phyloP scores from a whole-genome alignment of 768 basidiomycete genomes.

The Lyophyllum shimeji region DNA sequence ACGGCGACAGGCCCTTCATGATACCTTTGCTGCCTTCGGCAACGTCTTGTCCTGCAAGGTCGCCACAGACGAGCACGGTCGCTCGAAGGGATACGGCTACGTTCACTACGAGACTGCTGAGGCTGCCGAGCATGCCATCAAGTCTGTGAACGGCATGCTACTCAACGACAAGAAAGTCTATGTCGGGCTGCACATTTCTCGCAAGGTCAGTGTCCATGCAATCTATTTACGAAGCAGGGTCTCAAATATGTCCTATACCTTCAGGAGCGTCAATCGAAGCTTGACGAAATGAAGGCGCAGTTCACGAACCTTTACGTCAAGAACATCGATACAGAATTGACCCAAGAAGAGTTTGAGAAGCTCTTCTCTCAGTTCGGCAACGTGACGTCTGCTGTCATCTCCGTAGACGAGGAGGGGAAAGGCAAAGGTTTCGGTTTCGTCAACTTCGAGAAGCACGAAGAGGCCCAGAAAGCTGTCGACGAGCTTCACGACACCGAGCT shows the following conservation, averaged over 20 bases:
- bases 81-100: conserved; percentile 96
- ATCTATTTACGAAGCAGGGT: not conserved
- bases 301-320: conserved; percentile 99
- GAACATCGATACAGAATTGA: conserved; percentile 85
- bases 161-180: conserved; percentile 99
- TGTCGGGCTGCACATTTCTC: conserved; percentile 95
- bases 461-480: conserved; percentile 89
- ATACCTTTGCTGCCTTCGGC: conserved; percentile 98
- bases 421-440: conserved; percentile 99
- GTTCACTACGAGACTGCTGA: conserved; percentile 99
- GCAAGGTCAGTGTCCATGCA: conserved; percentile 60
- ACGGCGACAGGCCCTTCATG: conserved; percentile 82
- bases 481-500: conserved; percentile 81
- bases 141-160: conserved; percentile 98
- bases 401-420: conserved; percentile 83
- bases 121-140: conserved; percentile 94
- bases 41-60: conserved; percentile 99
- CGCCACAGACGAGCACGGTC: conserved; percentile 92
- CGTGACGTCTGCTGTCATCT: conserved; percentile 88
- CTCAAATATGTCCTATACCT: not conserved
- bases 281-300: conserved; percentile 95
- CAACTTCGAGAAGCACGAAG: conserved; percentile 91
- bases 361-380: conserved; percentile 76
- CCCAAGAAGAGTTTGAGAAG: conserved; percentile 81
- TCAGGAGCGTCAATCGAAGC: conserved; percentile 94